Base-by-base conservation (phyloP, 2,329 filamentous ascomycete genomes). In the Ceratocystiopsis minuta region DNA sequence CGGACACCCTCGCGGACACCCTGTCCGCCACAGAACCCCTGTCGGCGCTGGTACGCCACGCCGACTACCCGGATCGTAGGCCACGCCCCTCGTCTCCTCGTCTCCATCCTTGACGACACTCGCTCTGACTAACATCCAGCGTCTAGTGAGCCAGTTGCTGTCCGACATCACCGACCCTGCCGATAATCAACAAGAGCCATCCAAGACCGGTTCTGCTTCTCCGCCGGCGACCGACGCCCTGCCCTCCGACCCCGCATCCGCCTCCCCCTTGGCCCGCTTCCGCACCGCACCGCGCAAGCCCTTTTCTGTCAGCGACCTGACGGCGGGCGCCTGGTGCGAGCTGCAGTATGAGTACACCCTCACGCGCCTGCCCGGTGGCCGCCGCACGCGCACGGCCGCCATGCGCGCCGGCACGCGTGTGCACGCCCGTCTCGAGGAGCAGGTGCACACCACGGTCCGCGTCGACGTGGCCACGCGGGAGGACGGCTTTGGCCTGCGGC, bases 281-380 rank as follows among this genome's bases (percentile, higher is more conserved):
- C 78, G 87, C 34, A 75, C 75, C 1, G 77, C 71, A 43, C 84
- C 84, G 0, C 78, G 70, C 53, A 88, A 84, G 54, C 75, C 82
- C 0, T 68, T 96, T 9, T 85, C 82, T 0, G 90, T 96, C 1
- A 86, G 83, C 3, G 90, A 98, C 57, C 62, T 96, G 18, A 75
- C 87, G 0, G 80, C 84, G 1, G 87, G 87, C 2, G 79, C 87
- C 9, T 98, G 90, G 90, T 98, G 90, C 57, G 88, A 98, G 59
- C 59, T 96, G 45, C 87, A 96, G 57, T 92, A 94, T 53, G 86
- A 77, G 66, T 95, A 92, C 60, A 83, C 76, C 0, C 67, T 98
- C 42, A 82, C 78, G 3, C 77, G 74, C 42, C 74, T 73, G 4
- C 70, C 69, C 0, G 64, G 79, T 53, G 90, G 88, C 1, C 73